phyloP scores from a whole-genome alignment of 768 basidiomycete species.

The Lyophyllum semitale region DNA sequence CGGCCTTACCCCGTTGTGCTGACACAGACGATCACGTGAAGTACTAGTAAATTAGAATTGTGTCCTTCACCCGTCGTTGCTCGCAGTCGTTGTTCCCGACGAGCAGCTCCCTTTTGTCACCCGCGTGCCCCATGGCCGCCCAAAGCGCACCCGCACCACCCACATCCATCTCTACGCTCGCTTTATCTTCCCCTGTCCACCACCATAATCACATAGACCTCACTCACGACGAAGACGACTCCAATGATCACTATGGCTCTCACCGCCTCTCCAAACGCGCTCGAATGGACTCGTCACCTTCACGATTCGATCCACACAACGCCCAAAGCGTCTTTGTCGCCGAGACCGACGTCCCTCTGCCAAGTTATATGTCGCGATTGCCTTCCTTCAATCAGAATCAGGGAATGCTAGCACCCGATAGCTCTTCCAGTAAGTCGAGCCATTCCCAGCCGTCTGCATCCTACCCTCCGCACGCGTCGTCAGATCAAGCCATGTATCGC shows the following conservation, averaged over 20 bases:
- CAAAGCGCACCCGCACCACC: slow-evolving; percentile 2
- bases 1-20: slow-evolving; percentile 9
- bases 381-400: slow-evolving; percentile 23
- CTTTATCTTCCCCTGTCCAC: slow-evolving; percentile 5
- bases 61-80: slow-evolving; percentile 6
- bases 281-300: slow-evolving; percentile 33
- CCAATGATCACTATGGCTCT: slow-evolving; percentile 35
- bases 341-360: slow-evolving; percentile 1
- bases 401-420: slow-evolving; percentile 12
- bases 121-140: slow-evolving; percentile 4
- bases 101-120: background rate
- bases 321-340: slow-evolving; percentile 4
- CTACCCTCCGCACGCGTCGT: slow-evolving; percentile 15
- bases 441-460: slow-evolving; percentile 13
- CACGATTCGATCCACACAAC: slow-evolving; percentile 9
- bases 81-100: slow-evolving; percentile 2
- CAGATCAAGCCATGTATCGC: slow-evolving; percentile 39
- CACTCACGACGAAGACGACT: slow-evolving; percentile 68
- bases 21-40: slow-evolving; percentile 18
- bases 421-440: slow-evolving; percentile 18
- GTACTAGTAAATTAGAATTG: slow-evolving; percentile 3
- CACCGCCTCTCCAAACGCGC: slow-evolving; percentile 42
- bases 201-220: slow-evolving; percentile 54
- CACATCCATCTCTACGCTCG: slow-evolving; percentile 7
- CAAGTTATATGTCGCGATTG: slow-evolving; percentile 17